A percentile compares a stretch with the other conserved stretches of the same genome.
phyloP scores from a whole-genome alignment of 176 grass and related monocot species.

The Themeda triandra region DNA sequence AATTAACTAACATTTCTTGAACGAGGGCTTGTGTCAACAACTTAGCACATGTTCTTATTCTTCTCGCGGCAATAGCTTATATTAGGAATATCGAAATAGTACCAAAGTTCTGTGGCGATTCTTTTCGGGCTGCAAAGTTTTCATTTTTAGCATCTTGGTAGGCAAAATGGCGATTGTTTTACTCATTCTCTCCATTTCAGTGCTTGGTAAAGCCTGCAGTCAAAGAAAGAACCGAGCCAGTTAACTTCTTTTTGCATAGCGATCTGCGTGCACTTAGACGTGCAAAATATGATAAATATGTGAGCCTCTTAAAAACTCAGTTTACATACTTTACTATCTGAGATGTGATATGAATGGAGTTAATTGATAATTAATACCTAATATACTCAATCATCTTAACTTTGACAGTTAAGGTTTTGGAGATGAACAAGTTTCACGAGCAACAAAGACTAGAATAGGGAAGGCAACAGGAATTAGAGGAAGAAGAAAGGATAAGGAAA shows the following conservation, averaged over 20 bases:
- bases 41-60: neutral
- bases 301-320: conserved; percentile 40
- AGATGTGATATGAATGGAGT: neutral
- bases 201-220: conserved; percentile 65
- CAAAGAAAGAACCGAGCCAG: conserved; percentile 79
- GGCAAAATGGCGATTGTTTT: neutral
- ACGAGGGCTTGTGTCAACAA: neutral
- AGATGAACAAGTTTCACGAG: conserved; percentile 47
- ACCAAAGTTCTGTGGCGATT: neutral
- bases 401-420: conserved; percentile 45
- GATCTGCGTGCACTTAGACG: conserved; percentile 76
- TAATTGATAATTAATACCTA: neutral
- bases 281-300: conserved; percentile 67
- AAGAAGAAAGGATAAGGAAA: conserved; percentile 72
- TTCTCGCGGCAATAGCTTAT: neutral
- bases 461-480: conserved; percentile 60
- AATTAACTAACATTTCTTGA: neutral
- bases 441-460: conserved; percentile 59
- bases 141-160: neutral
- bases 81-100: neutral
- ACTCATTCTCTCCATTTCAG: conserved; percentile 36
- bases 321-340: neutral
- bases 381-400: neutral
- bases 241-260: conserved; percentile 75
- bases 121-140: neutral